Base-by-base conservation (phyloP, 345 rosid genomes). In the Sisymbrium irio region DNA sequence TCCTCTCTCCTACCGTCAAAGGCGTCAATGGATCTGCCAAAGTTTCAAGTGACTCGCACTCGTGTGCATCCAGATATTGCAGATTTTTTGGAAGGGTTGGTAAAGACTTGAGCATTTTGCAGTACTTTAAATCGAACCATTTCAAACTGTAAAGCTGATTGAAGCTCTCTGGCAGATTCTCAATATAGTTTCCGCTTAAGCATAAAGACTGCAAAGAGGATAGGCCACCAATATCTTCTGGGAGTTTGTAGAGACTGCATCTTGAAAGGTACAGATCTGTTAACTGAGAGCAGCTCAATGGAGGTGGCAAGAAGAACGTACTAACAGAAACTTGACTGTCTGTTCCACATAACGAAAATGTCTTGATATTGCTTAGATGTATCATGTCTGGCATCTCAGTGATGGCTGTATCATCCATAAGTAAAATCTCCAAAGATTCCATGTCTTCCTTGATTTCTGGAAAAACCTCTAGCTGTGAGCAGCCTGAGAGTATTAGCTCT, bases 61-160 rank as follows among this genome's bases (percentile, higher is more conserved):
- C 49, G 2, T 57, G 78, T 12, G 72, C 69, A 41, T 78, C 69
- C 19, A 78, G 50, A 19, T 41, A 39, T 19, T 60, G 25, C 28
- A 81, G 37, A 54, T 56, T 40, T 27, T 44, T 39, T 4, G 82
- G 82, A 51, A 78, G 78, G 7, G 65, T 44, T n/a, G 80, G 78
- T 56, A 75, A 65, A 27, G 73, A 75, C 41, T 25, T 73, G 36
- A 81, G 80, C 78, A 51, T 67, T 62, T 67, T 71, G 72, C 80
- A 78, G 44, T 62, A 62, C 64, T 61, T 78, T 3, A 78, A 9
- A 20, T 32, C 44, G 42, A 78, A 74, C 62, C 54, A 44, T 75
- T 58, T 62, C 55, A 78, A 46, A 66, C 28, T 62, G 1, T 57
- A 13, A 20, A 81, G 75, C 20, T 71, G 72, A 30, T 37, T 71